Evolutionary conservation across 768 basidiomycete species (phyloP), one percentile per base, ranked within the genome.

Genomic region (Kwoniella sp.): DNA sequence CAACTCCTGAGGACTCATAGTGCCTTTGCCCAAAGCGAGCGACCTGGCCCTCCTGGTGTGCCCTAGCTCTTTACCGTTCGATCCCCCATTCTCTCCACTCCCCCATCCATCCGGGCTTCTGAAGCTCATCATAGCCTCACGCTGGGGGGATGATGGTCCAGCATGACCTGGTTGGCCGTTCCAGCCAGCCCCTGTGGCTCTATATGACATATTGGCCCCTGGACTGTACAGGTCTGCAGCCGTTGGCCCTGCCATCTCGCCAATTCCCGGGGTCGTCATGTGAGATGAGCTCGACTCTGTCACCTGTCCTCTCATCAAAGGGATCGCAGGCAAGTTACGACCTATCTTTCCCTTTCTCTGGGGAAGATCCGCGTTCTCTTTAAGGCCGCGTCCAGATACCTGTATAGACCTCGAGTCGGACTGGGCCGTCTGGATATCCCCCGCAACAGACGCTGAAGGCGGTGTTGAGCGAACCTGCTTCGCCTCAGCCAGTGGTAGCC

Each of bases 1-100:
- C 51, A 71, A 40, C 47, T 71, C 66, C 46, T 71, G 69, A 20
- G 69, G 69, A 51, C 59, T 68, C 64, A 68, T 58, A 3, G 36
- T 41, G n/a, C 60, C 63, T 37, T 63, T 58, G 1, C 63, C 61
- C 28, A 70, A 20, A 11, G 63, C 70, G 32, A 64, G 43, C 59
- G 68, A 70, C 19, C 57, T 57, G 15, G 62, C 23, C 40, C 52
- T 41, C 29, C 61, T 46, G 8, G 39, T 48, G 51, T 65, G 61
- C 14, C 61, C 61, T 7, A 11, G 12, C 25, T 54, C 53, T 33
- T 38, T 45, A 36, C 25, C 39, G 17, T 39, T 23, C 11, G 20
- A 15, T 1, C 27, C 46, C 7, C 34, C 44, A 23, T 52, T 25
- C 14, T 61, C 53, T 33, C 27, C 56, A 44, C 39, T 58, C 8